Evolutionary conservation across 768 basidiomycete species (phyloP), one percentile per base, ranked within the genome.

Genomic region (Tricholoma matsutake): DNA sequence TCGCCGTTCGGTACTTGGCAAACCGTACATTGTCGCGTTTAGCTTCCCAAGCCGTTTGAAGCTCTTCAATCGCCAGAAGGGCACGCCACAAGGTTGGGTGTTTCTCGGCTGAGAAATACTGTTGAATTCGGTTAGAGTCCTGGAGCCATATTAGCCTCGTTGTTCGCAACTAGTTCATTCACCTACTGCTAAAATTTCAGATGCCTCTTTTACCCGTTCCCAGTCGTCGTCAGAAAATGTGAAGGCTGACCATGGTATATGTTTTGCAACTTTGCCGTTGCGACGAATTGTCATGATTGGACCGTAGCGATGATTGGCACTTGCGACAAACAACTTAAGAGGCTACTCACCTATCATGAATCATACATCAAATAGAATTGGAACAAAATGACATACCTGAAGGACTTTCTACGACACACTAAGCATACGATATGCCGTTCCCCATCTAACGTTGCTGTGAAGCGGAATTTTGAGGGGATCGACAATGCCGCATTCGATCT

Each of bases 71-170:
- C n/a, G n/a, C 37, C 5, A 11, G 72, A 6, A 75, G 68, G 0
- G 64, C 69, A 1, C 35, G 55, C 58, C 64, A 73, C 0, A 76
- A 63, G 0, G 72, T 75, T 0, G 68, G 67, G 0, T 61, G 58
- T 6, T 57, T 39, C 13, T 72, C 71, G 0, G 69, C 31, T 0
- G 71, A 74, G 58, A 75, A 72, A 16, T 67, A 62, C 18, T 67
- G 62, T 65, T 56, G 54, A 13, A 61, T 37, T 3, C 39, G n/a
- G 20, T 74, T 68, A 1, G 67, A 59, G 8, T 74, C 70, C 66
- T 71, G 14, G 37, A 16, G 14, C 4, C 3, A 11, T 9, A 39
- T 39, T 39, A 39, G 37, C 37, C 14, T 39, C 13, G 32, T 34
- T 34, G 32, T 10, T 34, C 10, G 32, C 32, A 29, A 8, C 25